Conservation (phyloP, 176 grass and related monocot genomes). For the Carex pumila region DNA sequence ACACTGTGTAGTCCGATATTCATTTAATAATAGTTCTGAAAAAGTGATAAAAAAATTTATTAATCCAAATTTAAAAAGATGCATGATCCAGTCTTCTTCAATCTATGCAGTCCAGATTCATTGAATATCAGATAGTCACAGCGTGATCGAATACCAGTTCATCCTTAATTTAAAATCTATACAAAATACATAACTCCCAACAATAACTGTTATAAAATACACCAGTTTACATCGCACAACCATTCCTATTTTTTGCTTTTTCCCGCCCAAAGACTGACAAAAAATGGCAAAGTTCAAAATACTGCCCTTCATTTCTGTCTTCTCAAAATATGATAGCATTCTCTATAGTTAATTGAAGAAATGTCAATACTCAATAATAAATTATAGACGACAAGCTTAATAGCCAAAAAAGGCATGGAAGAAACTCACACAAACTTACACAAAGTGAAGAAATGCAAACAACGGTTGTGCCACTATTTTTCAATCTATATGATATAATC, state of each 20-base stretch:
- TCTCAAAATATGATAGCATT: not conserved
- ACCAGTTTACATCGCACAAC: not conserved
- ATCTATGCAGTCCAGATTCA: not conserved
- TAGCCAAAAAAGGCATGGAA: not conserved
- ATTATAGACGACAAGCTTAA: not conserved
- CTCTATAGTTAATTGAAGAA: not conserved
- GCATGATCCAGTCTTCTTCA: not conserved
- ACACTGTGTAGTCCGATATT: not conserved
- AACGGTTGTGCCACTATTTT: not conserved
- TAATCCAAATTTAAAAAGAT: not conserved
- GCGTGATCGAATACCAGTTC: not conserved
- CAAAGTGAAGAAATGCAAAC: too few relatives aligned
- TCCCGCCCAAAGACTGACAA: not conserved
- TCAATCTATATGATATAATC: slow-evolving; percentile 57
- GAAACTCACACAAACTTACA: too few relatives aligned
- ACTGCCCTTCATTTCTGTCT: not conserved
- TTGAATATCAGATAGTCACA: not conserved
- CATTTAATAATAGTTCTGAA: not conserved
- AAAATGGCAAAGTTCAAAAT: not conserved
- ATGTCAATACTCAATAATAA: not conserved
- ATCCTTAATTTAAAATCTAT: not conserved
- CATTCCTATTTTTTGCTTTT: not conserved
- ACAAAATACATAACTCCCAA: not conserved
- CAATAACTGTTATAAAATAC: not conserved
- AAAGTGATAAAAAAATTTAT: not conserved